These are phyloP conservation scores for Acer yangbiense DNA, from an alignment of 345 rosid genomes.

Conservation along the genomic window DNA sequence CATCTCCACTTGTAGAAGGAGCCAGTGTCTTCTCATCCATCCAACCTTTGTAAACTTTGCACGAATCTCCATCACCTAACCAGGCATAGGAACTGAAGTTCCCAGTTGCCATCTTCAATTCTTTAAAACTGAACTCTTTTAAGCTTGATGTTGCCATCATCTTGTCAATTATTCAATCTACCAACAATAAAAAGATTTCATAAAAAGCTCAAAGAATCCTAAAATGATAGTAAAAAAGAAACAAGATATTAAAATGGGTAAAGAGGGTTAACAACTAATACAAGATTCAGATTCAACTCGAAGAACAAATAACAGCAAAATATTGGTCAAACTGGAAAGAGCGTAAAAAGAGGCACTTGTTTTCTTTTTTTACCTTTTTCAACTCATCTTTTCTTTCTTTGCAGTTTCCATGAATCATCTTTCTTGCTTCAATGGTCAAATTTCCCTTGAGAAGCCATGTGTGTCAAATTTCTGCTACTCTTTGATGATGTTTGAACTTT, in stretches of 20 bases:
- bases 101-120: constrained; percentile 59
- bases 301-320: background rate
- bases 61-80: constrained; percentile 87
- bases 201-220: too few relatives aligned
- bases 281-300: background rate
- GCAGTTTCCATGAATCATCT: background rate
- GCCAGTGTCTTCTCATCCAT: constrained; percentile 58
- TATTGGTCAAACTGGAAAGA: background rate
- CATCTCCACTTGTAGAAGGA: constrained; percentile 62
- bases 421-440: too few relatives aligned
- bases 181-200: background rate
- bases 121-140: constrained; percentile 40
- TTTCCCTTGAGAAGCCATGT: too few relatives aligned
- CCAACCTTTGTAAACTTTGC: constrained; percentile 84
- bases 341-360: background rate
- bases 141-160: constrained; percentile 21
- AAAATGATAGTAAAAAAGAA: too few relatives aligned
- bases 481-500: too few relatives aligned
- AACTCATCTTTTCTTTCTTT: too few relatives aligned
- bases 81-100: constrained; percentile 61
- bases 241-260: too few relatives aligned
- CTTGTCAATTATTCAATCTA: constrained; percentile 17
- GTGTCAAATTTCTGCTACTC: too few relatives aligned
- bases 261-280: too few relatives aligned
- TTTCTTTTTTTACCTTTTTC: too few relatives aligned